Conservation (phyloP, 306 rosid genomes). For the Vigna trinervia region DNA sequence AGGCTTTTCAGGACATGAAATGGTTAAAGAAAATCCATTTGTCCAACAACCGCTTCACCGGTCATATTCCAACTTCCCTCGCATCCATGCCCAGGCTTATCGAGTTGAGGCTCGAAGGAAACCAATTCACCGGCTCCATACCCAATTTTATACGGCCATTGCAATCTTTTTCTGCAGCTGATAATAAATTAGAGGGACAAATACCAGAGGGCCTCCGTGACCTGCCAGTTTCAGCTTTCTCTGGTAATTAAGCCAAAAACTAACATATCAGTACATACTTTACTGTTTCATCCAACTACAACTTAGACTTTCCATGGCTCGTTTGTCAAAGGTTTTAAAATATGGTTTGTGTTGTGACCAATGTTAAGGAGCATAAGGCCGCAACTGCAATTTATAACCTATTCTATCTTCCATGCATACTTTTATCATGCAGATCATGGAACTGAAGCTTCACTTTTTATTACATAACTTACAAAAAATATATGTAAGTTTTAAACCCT, state of each 20-base stretch:
- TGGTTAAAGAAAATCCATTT: constrained; percentile 71
- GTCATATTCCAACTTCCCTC: constrained; percentile 68
- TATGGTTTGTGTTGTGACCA: no score
- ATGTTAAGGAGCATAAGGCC: no score
- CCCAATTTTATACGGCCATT: constrained; percentile 55
- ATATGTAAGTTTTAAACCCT: background rate
- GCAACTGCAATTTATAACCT: no score
- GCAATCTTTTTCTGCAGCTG: constrained; percentile 54
- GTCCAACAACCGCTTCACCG: constrained; percentile 61
- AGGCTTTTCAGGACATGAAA: constrained; percentile 54
- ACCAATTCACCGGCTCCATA: constrained; percentile 66
- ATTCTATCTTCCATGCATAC: no score
- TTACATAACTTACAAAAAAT: no score
- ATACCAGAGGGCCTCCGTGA: constrained; percentile 56
- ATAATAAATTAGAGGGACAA: constrained; percentile 69
- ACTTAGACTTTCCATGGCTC: no score
- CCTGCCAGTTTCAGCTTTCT: constrained; percentile 53
- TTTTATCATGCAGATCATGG: no score
- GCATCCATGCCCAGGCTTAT: constrained; percentile 54
- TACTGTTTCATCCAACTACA: background rate
- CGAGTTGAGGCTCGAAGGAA: constrained; percentile 62
- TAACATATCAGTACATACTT: background rate
- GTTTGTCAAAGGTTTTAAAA: no score
- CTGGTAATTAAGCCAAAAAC: constrained; percentile 48
- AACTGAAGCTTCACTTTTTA: no score